These are phyloP conservation scores for Penicillium concentricum DNA, from an alignment of 2,329 filamentous ascomycete genomes.

Conservation along the genomic window DNA sequence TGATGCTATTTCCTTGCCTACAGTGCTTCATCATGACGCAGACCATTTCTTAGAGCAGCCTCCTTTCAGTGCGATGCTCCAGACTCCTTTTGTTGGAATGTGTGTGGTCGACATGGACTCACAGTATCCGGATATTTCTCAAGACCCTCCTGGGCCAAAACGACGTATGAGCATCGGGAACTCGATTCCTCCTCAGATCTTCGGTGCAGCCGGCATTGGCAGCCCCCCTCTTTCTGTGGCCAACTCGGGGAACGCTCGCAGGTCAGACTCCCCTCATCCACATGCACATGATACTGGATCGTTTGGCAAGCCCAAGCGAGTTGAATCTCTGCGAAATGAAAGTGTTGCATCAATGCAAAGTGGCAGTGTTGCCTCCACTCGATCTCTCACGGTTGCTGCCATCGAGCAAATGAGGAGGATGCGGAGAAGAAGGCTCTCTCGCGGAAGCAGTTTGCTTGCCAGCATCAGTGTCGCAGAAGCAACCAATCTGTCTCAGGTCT, in stretches of 20 bases:
- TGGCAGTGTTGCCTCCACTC: constrained; percentile 9
- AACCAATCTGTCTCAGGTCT: background rate
- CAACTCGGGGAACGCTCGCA: background rate
- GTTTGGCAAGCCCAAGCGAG: constrained; percentile 2
- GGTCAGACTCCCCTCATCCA: background rate
- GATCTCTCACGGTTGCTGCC: constrained; percentile 12
- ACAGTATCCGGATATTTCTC: background rate
- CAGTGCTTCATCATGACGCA: background rate
- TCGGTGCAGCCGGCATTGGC: background rate
- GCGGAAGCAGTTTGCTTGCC: background rate
- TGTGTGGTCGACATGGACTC: constrained; percentile 17
- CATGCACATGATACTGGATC: background rate
- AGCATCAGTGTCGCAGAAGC: background rate
- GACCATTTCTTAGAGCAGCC: constrained; percentile 12
- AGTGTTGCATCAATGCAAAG: constrained; percentile 9
- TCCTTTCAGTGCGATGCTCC: constrained; percentile 17
- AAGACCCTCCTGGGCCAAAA: background rate
- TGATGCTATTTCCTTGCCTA: background rate
- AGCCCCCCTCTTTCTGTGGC: background rate
- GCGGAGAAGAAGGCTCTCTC: background rate
- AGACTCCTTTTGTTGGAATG: constrained; percentile 23
- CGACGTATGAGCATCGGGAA: constrained; percentile 2
- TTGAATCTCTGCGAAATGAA: background rate
- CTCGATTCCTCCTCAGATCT: background rate
- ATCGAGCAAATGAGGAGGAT: constrained; percentile 15